Base-by-base conservation (phyloP, 495 filamentous ascomycete species). In the Thozetella sp. region DNA sequence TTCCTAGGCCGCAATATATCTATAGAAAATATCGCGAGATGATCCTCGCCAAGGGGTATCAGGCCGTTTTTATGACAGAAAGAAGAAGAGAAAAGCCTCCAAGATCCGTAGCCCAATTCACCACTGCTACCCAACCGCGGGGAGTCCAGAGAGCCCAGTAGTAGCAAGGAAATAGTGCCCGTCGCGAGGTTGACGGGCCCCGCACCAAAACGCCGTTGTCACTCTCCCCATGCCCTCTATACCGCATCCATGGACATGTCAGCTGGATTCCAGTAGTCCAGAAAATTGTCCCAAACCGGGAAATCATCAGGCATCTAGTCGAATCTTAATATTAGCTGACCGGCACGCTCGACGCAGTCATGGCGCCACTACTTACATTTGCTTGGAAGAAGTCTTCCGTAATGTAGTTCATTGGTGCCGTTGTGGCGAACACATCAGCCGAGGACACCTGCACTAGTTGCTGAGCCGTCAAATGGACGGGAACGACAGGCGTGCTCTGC, bases 361-460 rank as follows among this genome's bases (percentile, higher is more conserved):
- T 17, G 9, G 30, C 17, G 6, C 17, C 30, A 37, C 30, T n/a
- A n/a, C n/a, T 48, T 20, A 48, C 43, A 48, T 48, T 48, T 4
- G 43, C n/a, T n/a, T 48, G 43, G 43, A 48, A 48, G 43, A 48
- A 48, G n/a, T 48, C 43, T 19, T 48, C 43, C 43, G n/a, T n/a
- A 10, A 48, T 48, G 43, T 20, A 15, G 30, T 37, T 6, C 9
- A 48, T 48, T 11, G 43, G 43, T 3, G 10, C n/a, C 20, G 43
- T 48, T 3, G 43, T 20, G 43, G 43, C 43, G 43, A 48, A 48
- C 43, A 48, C 20, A 4, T 48, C 43, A n/a, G 43, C 43, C 6
- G 43, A 3, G 9, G 43, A n/a, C n/a, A n/a, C n/a, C 43, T 48
- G 43, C n/a, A 48, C n/a, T 19, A 15, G 43, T n/a, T 48, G 43